phyloP scores from a whole-genome alignment of 2,329 filamentous ascomycete species.

The Monilinia aucupariae region DNA sequence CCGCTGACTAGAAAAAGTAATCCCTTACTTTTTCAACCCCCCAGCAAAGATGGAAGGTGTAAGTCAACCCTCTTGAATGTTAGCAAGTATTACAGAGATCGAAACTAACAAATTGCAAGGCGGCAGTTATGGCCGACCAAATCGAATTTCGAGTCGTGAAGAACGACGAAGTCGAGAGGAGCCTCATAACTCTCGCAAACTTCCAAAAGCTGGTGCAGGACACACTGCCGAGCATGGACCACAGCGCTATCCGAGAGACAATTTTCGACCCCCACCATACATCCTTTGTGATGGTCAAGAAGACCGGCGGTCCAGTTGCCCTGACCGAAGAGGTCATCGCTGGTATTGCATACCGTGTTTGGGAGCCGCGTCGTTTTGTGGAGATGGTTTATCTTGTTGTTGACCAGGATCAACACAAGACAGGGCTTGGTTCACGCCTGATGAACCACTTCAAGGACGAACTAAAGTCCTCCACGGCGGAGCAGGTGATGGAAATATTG shows the following conservation, averaged over 20 bases:
- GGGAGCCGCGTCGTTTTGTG: background rate
- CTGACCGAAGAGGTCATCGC: background rate
- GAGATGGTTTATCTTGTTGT: slow-evolving; percentile 3
- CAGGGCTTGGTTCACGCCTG: background rate
- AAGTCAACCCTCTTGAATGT: background rate
- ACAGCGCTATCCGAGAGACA: background rate
- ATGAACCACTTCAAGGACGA: slow-evolving; percentile 7
- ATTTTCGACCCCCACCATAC: background rate
- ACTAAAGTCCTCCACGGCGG: background rate
- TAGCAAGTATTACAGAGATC: background rate
- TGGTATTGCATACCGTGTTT: background rate
- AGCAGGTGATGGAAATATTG: slow-evolving; percentile 1
- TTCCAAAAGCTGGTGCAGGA: slow-evolving; percentile 1
- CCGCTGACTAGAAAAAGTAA: background rate
- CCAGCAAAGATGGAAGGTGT: background rate
- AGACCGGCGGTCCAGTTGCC: background rate
- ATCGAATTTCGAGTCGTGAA: background rate
- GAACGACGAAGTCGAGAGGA: background rate
- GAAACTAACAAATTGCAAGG: background rate
- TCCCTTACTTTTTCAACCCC: background rate
- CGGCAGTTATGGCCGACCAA: background rate
- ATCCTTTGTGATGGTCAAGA: background rate
- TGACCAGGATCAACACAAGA: background rate
- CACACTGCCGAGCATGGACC: background rate
- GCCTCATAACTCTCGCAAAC: background rate